Base-by-base conservation (phyloP, 805 yeast genomes). In the Candida ficus region DNA sequence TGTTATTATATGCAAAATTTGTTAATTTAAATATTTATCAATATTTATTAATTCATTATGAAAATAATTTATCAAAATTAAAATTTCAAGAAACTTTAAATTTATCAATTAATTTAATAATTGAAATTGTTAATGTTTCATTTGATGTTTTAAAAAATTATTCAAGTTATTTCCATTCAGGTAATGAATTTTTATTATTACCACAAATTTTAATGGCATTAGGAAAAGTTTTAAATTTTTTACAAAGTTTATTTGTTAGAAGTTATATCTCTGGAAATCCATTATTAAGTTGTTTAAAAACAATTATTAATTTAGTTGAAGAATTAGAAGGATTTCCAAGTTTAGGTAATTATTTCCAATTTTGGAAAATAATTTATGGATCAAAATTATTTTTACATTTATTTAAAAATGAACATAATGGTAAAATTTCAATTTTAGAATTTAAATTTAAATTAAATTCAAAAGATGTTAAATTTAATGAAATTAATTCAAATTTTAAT, bases 121-220 rank as follows among this genome's bases (percentile, higher is more conserved):
- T 33, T 3, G 45, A 49, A 7, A 28, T 44, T 17, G 33, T 49
- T 30, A 37, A 36, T 3, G 44, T 46, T 17, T 12, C 38, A 3
- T 48, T 52, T 39, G 60, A 54, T 39, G 33, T 54, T 5, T 30
- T 50, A 3, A 39, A 41, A 26, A 54, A 56, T 26, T 47, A 44
- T 28, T 34, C 42, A 12, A 33, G 16, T 3, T 54, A 54, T 36
- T 54, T 43, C 39, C 39, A 43, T 9, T 31, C 51, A 4, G 55
- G 56, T 2, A 44, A 39, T 35, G 58, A 54, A 32, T 44, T 51
- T 16, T 19, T 51, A 5, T 13, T 51, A 4, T 20, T 48, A 20
- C 45, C 46, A 13, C 25, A 22, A 7, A 26, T 49, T 3, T 29
- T 51, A 7, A 42, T 41, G n/a, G 29, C 42, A 5, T 14, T 56